A percentile compares a stretch with the other conserved stretches of the same genome.
These are phyloP conservation scores for Clarkia xantiana DNA, from an alignment of 345 rosid species.

Conservation along the genomic window DNA sequence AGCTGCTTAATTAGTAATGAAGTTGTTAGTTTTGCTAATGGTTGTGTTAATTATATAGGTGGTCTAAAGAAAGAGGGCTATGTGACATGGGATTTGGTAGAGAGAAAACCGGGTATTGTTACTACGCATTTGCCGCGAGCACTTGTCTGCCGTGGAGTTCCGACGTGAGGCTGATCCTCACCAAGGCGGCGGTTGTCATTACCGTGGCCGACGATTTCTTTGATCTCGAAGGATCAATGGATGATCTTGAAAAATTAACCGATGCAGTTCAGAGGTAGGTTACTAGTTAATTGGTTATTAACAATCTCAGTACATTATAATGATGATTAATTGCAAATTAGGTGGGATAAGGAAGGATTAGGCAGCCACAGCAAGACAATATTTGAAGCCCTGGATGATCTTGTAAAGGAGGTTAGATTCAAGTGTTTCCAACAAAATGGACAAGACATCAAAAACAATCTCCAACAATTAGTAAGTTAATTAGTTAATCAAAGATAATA, in stretches of 20 bases:
- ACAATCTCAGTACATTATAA: background rate
- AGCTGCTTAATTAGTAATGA: constrained; percentile 21
- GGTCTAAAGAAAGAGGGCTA: constrained; percentile 37
- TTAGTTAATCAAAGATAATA: no score
- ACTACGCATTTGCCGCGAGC: constrained; percentile 31
- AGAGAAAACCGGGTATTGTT: constrained; percentile 46
- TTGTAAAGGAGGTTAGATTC: constrained; percentile 20
- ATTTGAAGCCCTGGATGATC: constrained; percentile 34
- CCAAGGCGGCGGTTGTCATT: constrained; percentile 33
- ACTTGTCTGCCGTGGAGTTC: constrained; percentile 25
- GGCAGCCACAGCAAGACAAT: constrained; percentile 30
- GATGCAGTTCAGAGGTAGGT: constrained; percentile 33
- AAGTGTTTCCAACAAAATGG: constrained; percentile 15
- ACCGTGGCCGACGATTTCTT: constrained; percentile 60
- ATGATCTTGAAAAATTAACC: constrained; percentile 32
- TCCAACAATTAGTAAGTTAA: constrained; percentile 27
- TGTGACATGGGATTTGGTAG: constrained; percentile 46
- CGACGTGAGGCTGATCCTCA: constrained; percentile 14
- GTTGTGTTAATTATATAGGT: no score
- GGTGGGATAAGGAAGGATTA: constrained; percentile 40
- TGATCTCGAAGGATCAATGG: constrained; percentile 36
- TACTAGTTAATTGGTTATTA: no score
- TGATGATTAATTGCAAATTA: constrained; percentile 1
- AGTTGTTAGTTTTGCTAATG: no score
- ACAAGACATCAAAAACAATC: constrained; percentile 18